Base-by-base conservation (phyloP, 148 eudicot species). In the Silene conica region DNA sequence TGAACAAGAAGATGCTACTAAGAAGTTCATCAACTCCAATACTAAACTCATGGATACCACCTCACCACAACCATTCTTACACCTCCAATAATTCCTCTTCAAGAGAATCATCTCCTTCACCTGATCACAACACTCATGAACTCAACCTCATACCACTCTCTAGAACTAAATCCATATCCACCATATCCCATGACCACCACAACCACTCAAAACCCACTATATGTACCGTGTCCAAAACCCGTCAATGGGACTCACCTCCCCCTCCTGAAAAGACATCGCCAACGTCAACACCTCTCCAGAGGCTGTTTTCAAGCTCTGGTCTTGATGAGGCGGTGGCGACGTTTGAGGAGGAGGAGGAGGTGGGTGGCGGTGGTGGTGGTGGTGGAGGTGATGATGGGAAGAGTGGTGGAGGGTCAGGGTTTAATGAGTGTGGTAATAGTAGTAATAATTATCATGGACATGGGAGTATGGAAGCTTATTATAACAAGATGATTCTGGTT, bases 21-120 rank as follows among this genome's bases (percentile, higher is more conserved):
- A 79, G 86, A 63, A 85, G 86, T 71, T 77, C 85, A 52, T 85
- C 88, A 58, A 52, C 85, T 21, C 86, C 90, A 20, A 81, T 85
- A 74, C 43, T 81, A 46, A 74, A 73, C 57, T 83, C 83, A 77
- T 73, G 80, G 80, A 62, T 69, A 22, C 73, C 83, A 26, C 45
- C 46, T 1, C 46, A 72, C 65, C 45, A 69, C 68, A 22, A 25
- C 28, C 16, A 55, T 19, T 10, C 31, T 52, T 50, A 12, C 43
- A 8, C 69, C 2, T 62, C 56, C 18, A 25, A 28, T 16, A 66
- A 64, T 54, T 46, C 82, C 28, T 26, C 28, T 25, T 71, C 79
- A 6, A 63, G 23, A 16, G 59, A 50, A 23, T 74, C 77, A 2
- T 58, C 79, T 34, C 67, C 73, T 12, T 21, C 43, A 25, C 69